Base-by-base conservation (phyloP, 1,284 basidiomycete genomes). In the Fomitopsis pinicola region DNA sequence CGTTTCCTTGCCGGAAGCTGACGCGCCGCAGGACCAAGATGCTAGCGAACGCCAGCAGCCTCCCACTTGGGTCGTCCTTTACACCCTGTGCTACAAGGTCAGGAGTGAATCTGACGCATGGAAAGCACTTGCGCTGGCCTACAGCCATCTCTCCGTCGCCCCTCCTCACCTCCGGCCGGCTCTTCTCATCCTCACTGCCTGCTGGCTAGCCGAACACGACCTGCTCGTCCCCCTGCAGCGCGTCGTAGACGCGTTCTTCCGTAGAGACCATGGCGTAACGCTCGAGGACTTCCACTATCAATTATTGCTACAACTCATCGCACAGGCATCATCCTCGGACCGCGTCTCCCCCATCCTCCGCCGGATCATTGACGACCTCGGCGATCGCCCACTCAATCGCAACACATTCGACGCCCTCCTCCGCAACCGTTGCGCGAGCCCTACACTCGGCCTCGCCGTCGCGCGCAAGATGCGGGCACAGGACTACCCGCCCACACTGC, bases 11-110 rank as follows among this genome's bases (percentile, higher is more conserved):
- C 36, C 46, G 2, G 33, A 17, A 15, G 5, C 22, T 7, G 55
- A 62, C 26, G 8, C 28, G 3, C 33, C 9, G 14, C 30, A 22
- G 17, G 33, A 35, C 19, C 42, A 17, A 57, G 28, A 40, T 8
- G 10, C 40, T 15, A 35, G 12, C 26, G 35, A 12, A 8, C 19
- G 22, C 12, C 12, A 26, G 35, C 57, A 55, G 12, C 62, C 76
- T 8, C 84, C 85, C 0, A 63, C 78, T 1, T 89, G 86, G 86
- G 71, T 86, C 17, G 69, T 82, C 6, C 71, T 88, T 22, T 78
- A 80, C 48, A 71, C 87, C 40, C 72, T 82, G 3, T 75, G 72
- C n/a, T 79, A 80, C 68, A 81, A 78, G 68, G 76, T 85, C 8
- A 72, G 70, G n/a, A 73, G 77, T 1, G 67, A 74, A 3, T 61